A percentile compares a stretch with the other conserved stretches of the same genome.
These are phyloP conservation scores for Entomortierella lignicola DNA, from an alignment of 192 early-diverging fungal genomes.

Conservation along the genomic window DNA sequence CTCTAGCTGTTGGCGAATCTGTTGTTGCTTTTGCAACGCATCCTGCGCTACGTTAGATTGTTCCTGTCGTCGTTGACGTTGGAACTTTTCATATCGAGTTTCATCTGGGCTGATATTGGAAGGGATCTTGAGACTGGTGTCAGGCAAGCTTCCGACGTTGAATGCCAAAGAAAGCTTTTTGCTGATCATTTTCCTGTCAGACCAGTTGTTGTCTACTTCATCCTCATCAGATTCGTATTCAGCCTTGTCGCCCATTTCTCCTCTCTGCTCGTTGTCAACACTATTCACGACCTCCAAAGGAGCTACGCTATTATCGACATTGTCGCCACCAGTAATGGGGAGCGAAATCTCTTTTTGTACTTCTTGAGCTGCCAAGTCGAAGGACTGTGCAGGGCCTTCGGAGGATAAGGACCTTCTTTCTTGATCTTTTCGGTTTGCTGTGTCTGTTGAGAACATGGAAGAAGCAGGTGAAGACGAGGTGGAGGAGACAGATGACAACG, in stretches of 20 bases:
- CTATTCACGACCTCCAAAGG: background rate
- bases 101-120: background rate
- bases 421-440: background rate
- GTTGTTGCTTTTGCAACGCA: too few relatives aligned
- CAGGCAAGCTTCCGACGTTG: background rate
- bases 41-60: too few relatives aligned
- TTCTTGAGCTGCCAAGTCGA: too few relatives aligned
- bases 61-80: too few relatives aligned
- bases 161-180: slow-evolving; percentile 2
- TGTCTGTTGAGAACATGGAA: background rate
- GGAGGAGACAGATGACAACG: background rate
- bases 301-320: background rate
- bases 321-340: too few relatives aligned
- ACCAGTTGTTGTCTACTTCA: background rate
- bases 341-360: too few relatives aligned
- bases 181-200: background rate
- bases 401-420: too few relatives aligned
- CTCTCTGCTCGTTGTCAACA: background rate
- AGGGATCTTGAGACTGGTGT: background rate
- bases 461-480: background rate
- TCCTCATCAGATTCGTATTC: too few relatives aligned
- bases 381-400: too few relatives aligned
- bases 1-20: too few relatives aligned
- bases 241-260: background rate
- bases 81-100: too few relatives aligned